Evolutionary conservation across 805 yeast species (phyloP).

Genomic region (Candida insectalens): DNA sequence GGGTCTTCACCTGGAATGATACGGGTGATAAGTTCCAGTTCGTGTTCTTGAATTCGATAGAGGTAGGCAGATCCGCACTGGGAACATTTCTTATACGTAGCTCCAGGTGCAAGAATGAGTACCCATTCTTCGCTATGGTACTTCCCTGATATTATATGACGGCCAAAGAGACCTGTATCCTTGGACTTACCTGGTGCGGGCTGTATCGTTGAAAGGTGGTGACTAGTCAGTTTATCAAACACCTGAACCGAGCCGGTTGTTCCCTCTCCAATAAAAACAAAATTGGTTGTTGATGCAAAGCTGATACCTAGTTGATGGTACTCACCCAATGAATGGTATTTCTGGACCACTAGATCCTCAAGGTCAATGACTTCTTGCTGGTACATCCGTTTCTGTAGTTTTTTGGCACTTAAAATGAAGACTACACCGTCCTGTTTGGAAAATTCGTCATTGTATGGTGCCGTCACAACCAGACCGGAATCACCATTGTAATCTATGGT

Average conservation of each 20-base stretch:
- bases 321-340: too few species aligned
- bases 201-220: too few species aligned
- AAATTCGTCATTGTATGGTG: conserved; percentile 29
- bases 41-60: conserved; percentile 6
- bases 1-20: conserved; percentile 6
- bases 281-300: conserved; percentile 18
- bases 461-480: conserved; percentile 34
- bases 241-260: conserved; percentile 30
- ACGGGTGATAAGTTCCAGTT: conserved; percentile 7
- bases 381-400: too few species aligned
- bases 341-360: too few species aligned
- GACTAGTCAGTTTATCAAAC: conserved; percentile 14
- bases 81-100: conserved; percentile 17
- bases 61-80: conserved; percentile 33
- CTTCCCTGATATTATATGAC: conserved; percentile 18
- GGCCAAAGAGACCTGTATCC: conserved; percentile 21
- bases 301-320: conserved; percentile 35
- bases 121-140: conserved; percentile 15
- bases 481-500: conserved; percentile 28
- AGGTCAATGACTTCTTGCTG: too few species aligned
- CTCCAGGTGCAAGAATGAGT: conserved; percentile 21
- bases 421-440: conserved; percentile 7
- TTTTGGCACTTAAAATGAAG: conserved; percentile 9
- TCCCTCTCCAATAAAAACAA: conserved; percentile 27
- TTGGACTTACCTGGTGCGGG: too few species aligned